Percentiles rank a stretch among this genome's conserved stretches.
These are phyloP conservation scores for Quercus gilva DNA, from an alignment of 306 rosid genomes.

Conservation along the genomic window DNA sequence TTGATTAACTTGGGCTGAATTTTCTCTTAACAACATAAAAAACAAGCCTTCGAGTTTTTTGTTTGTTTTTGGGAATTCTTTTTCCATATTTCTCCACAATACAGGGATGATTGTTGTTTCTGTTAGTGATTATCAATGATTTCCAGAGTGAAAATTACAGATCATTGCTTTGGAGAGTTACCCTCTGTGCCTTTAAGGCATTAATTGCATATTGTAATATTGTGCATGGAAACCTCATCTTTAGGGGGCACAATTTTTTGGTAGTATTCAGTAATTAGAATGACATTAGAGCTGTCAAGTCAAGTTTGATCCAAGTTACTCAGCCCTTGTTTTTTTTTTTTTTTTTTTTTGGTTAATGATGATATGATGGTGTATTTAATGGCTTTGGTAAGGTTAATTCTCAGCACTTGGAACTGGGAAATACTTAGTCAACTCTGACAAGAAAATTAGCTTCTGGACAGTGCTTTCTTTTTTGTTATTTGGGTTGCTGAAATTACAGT, in stretches of 20 bases:
- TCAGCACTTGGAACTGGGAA: neutral
- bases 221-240: neutral
- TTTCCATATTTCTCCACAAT: neutral
- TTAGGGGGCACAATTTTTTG: neutral
- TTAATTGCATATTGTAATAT: neutral
- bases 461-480: neutral
- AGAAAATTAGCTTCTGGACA: neutral
- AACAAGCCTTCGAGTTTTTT: too few species aligned
- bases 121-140: neutral
- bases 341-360: too few species aligned
- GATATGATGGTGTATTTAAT: neutral
- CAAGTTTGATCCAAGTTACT: neutral
- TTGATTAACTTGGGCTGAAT: too few species aligned
- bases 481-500: neutral
- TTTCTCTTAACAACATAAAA: too few species aligned
- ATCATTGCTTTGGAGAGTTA: too few species aligned
- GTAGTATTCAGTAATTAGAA: neutral
- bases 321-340: neutral
- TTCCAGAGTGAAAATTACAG: neutral
- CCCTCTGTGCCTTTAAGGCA: too few species aligned
- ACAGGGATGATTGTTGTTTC: neutral
- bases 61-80: too few species aligned
- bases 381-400: neutral
- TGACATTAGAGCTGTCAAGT: neutral
- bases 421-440: neutral